A percentile compares a stretch with the other conserved stretches of the same genome.
Conservation (phyloP, 441 rosid genomes). For the Pelargonium australe region DNA sequence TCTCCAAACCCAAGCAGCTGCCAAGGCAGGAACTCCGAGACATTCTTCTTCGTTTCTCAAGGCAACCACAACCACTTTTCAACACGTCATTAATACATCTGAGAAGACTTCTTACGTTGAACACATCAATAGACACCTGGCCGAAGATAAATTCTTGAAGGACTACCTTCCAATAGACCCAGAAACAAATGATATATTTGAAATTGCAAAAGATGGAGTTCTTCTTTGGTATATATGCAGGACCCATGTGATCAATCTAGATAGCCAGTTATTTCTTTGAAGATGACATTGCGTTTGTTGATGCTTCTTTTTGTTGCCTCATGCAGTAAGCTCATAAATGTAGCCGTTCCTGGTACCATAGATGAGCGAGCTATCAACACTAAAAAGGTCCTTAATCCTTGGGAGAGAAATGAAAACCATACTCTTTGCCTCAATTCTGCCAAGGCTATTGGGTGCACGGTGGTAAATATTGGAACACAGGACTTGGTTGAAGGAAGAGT, state of each 20-base stretch:
- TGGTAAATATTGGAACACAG: slow-evolving; percentile 91
- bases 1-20: slow-evolving; percentile 60
- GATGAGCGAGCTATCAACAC: slow-evolving; percentile 99
- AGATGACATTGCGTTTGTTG: slow-evolving; percentile 17
- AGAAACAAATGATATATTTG: slow-evolving; percentile 68
- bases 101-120: slow-evolving; percentile 91
- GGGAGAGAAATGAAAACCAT: slow-evolving; percentile 99
- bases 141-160: slow-evolving; percentile 81
- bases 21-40: slow-evolving; percentile 53
- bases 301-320: slow-evolving; percentile 18
- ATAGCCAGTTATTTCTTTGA: not conserved
- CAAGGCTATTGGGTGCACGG: slow-evolving; percentile 98
- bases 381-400: slow-evolving; percentile 71
- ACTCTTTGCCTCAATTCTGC: slow-evolving; percentile 97
- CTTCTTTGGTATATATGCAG: slow-evolving; percentile 67
- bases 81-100: slow-evolving; percentile 73
- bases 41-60: slow-evolving; percentile 72
- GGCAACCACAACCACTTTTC: slow-evolving; percentile 84
- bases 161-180: slow-evolving; percentile 78
- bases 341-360: slow-evolving; percentile 95
- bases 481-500: slow-evolving; percentile 96
- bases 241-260: slow-evolving; percentile 3
- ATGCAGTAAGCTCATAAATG: slow-evolving; percentile 96
- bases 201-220: slow-evolving; percentile 87
- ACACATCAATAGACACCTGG: slow-evolving; percentile 73